These are phyloP conservation scores for Phytophthora brassicae DNA, from an alignment of 352 stramenopile genomes.

Conservation along the genomic window DNA sequence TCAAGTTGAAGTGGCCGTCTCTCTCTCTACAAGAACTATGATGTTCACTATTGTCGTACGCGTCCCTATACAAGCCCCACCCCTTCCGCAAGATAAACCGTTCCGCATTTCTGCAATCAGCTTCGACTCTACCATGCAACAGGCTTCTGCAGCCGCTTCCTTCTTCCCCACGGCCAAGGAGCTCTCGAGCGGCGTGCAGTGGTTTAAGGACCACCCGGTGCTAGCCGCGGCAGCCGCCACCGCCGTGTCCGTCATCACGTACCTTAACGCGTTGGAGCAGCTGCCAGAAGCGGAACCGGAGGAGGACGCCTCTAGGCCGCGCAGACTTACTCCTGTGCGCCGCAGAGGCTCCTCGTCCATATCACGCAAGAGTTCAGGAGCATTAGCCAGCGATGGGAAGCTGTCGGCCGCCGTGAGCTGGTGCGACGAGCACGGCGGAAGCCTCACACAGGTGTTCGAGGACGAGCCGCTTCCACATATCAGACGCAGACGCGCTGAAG, in stretches of 20 bases:
- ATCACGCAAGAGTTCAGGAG: slow-evolving; percentile 20
- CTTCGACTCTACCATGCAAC: slow-evolving; percentile 21
- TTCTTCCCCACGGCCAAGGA: slow-evolving; percentile 89
- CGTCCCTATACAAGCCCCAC: slow-evolving; percentile 27
- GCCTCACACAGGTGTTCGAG: slow-evolving; percentile 78
- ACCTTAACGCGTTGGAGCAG: slow-evolving; percentile 59
- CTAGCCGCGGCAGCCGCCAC: slow-evolving; percentile 76
- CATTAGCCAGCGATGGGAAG: slow-evolving; percentile 36
- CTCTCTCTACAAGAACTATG: slow-evolving; percentile 18
- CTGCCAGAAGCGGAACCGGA: neutral
- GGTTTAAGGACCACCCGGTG: slow-evolving; percentile 86
- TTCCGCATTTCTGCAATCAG: neutral
- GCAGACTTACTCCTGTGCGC: slow-evolving; percentile 1
- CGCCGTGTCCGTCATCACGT: slow-evolving; percentile 83
- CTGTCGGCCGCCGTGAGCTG: slow-evolving; percentile 72
- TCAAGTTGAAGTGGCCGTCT: slow-evolving; percentile 24
- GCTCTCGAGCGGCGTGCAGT: slow-evolving; percentile 79
- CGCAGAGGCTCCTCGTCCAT: slow-evolving; percentile 20
- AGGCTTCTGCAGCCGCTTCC: slow-evolving; percentile 46
- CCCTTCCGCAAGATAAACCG: too few species aligned
- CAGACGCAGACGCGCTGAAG: slow-evolving; percentile 6
- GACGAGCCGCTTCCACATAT: slow-evolving; percentile 17
- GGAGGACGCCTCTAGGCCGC: slow-evolving; percentile 1
- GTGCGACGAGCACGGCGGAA: slow-evolving; percentile 82
- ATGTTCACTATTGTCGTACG: slow-evolving; percentile 13